Evolutionary conservation across 805 yeast genomes (phyloP).

Genomic region (Saccharomycopsis synnaedendra): DNA sequence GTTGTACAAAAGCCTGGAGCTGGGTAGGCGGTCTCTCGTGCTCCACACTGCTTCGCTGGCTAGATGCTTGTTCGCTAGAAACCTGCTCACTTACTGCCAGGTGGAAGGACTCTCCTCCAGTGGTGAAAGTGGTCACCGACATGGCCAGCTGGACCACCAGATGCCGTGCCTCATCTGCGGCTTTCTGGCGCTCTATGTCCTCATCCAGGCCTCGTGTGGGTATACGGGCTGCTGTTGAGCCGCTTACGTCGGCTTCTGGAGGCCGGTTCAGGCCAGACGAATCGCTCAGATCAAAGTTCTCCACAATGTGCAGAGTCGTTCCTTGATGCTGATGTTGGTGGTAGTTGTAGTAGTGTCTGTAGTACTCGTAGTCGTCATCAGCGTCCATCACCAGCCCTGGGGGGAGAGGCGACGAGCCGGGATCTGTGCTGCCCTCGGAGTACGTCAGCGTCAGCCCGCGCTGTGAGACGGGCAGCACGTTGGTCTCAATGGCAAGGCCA

Average conservation of each 20-base stretch:
- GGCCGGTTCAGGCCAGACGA: slow-evolving; percentile 4
- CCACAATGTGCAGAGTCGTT: slow-evolving; percentile 12
- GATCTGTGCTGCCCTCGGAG: slow-evolving; percentile 10
- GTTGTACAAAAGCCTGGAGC: not conserved
- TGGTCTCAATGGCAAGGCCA: slow-evolving; percentile 1
- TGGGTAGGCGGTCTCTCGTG: not conserved
- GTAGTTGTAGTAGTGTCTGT: slow-evolving; percentile 15
- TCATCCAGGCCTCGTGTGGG: slow-evolving; percentile 1
- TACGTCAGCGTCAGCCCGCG: slow-evolving; percentile 5
- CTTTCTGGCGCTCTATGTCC: slow-evolving; percentile 10
- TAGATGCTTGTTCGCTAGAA: not conserved
- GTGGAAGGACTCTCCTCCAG: slow-evolving; percentile 14
- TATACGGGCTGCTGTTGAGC: not conserved
- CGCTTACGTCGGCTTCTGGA: slow-evolving; percentile 5
- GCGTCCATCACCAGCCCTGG: slow-evolving; percentile 12
- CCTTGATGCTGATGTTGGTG: slow-evolving; percentile 16
- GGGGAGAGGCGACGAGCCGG: slow-evolving; percentile 11
- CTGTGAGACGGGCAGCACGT: not conserved
- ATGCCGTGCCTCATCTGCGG: slow-evolving; percentile 4
- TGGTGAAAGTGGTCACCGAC: slow-evolving; percentile 10
- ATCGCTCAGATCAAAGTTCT: slow-evolving; percentile 11
- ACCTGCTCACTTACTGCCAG: slow-evolving; percentile 8
- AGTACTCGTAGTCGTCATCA: slow-evolving; percentile 17
- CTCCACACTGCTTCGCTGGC: not conserved
- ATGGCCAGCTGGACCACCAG: slow-evolving; percentile 3